Conservation (phyloP, 306 rosid species). For the Fragaria vesca region DNA sequence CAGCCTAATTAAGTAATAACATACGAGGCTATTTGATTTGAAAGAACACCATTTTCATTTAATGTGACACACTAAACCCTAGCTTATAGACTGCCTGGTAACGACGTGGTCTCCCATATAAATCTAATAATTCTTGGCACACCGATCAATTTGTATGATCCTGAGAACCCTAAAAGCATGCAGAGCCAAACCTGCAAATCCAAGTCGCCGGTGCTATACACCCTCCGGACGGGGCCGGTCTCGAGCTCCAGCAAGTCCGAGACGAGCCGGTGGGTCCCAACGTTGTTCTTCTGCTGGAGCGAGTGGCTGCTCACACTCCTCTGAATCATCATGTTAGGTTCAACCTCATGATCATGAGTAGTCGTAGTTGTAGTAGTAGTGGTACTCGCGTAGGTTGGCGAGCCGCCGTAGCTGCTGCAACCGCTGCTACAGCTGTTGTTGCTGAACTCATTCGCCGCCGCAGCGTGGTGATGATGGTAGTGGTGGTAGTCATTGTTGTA, state of each 20-base stretch:
- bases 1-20: background rate
- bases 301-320: slow-evolving; percentile 58
- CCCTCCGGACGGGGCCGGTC: slow-evolving; percentile 52
- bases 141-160: background rate
- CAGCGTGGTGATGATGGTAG: slow-evolving; percentile 14
- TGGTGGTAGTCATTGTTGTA: background rate
- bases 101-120: background rate
- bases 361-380: background rate
- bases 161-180: background rate
- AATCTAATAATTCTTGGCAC: background rate
- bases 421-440: slow-evolving; percentile 56
- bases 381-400: slow-evolving; percentile 12
- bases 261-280: slow-evolving; percentile 40
- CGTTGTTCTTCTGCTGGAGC: slow-evolving; percentile 35
- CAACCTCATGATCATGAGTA: background rate
- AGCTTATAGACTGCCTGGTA: background rate
- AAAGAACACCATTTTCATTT: background rate
- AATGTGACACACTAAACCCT: background rate
- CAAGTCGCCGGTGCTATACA: slow-evolving; percentile 62
- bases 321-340: slow-evolving; percentile 32
- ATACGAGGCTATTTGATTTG: background rate
- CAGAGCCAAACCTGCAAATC: slow-evolving; percentile 51
- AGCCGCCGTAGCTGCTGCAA: slow-evolving; percentile 53
- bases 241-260: slow-evolving; percentile 37
- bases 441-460: slow-evolving; percentile 35